phyloP scores from a whole-genome alignment of 208 protist genomes.

The Trypanosoma caninum region DNA sequence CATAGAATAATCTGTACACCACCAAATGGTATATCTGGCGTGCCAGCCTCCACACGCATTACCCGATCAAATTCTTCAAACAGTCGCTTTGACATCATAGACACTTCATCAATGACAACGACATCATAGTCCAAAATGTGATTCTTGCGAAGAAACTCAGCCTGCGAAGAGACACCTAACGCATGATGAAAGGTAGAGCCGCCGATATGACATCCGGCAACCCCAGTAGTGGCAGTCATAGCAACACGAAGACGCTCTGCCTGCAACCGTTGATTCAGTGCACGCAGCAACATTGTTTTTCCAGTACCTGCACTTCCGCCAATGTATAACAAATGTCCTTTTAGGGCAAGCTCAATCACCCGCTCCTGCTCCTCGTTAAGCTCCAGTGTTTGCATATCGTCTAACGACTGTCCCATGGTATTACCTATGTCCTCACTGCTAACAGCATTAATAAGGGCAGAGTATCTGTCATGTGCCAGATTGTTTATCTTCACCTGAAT shows the following conservation, averaged over 20 bases:
- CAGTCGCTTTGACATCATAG: constrained; percentile 81
- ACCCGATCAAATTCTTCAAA: constrained; percentile 89
- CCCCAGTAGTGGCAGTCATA: constrained; percentile 88
- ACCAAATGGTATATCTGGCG: constrained; percentile 87
- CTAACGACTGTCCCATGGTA: background rate
- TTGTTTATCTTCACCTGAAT: constrained; percentile 79
- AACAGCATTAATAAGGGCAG: constrained; percentile 57
- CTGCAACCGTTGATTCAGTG: constrained; percentile 65
- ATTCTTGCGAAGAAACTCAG: constrained; percentile 77
- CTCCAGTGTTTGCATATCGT: constrained; percentile 31
- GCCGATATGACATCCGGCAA: constrained; percentile 88
- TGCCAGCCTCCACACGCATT: constrained; percentile 74
- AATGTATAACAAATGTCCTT: constrained; percentile 85
- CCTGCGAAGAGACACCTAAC: constrained; percentile 66
- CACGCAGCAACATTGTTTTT: constrained; percentile 83
- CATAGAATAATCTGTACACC: constrained; percentile 93
- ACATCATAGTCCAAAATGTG: constrained; percentile 80
- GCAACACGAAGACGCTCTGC: constrained; percentile 77
- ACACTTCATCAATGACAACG: constrained; percentile 93
- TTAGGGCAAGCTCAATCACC: constrained; percentile 79
- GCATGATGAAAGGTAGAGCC: constrained; percentile 91
- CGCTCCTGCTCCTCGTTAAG: constrained; percentile 84
- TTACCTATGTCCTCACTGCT: constrained; percentile 21
- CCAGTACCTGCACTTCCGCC: constrained; percentile 88
- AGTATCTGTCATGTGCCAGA: constrained; percentile 67